Percentiles rank a stretch among this genome's conserved stretches.
phyloP scores from a whole-genome alignment of 306 rosid genomes.

The Erythrophleum fordii region DNA sequence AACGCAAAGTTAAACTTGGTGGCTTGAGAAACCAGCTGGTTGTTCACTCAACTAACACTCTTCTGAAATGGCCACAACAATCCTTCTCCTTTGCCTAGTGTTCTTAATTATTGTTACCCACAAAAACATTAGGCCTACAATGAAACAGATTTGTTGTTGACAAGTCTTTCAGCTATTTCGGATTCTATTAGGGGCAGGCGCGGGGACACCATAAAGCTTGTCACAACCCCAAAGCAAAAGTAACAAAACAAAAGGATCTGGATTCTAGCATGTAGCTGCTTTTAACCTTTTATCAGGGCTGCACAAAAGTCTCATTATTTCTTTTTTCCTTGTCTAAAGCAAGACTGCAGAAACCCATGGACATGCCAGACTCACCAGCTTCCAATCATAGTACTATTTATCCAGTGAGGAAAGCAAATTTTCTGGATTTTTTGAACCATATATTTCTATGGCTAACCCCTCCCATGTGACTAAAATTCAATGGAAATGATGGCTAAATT shows the following conservation, averaged over 20 bases:
- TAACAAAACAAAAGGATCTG: slow-evolving; percentile 23
- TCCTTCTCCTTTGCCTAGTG: background rate
- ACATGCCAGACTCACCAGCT: slow-evolving; percentile 25
- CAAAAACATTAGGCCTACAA: background rate
- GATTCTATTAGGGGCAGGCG: background rate
- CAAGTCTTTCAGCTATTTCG: background rate
- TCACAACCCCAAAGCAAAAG: slow-evolving; percentile 34
- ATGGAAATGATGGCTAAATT: background rate
- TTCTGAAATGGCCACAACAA: background rate
- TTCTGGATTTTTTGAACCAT: slow-evolving; percentile 10
- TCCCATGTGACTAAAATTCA: slow-evolving; percentile 30
- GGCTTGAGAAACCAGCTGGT: background rate
- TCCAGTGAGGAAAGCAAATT: background rate
- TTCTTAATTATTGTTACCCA: background rate
- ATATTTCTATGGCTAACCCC: slow-evolving; percentile 16
- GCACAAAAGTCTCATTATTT: slow-evolving; percentile 29
- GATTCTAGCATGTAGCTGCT: slow-evolving; percentile 40
- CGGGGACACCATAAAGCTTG: slow-evolving; percentile 16
- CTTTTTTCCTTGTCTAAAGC: slow-evolving; percentile 37
- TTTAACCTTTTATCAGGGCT: slow-evolving; percentile 40
- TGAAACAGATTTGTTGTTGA: slow-evolving; percentile 1
- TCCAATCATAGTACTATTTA: slow-evolving; percentile 31
- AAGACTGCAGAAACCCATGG: slow-evolving; percentile 48
- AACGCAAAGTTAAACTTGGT: background rate
- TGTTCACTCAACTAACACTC: background rate